Evolutionary conservation across 768 basidiomycete species (phyloP).

Genomic region (Hebeloma cylindrosporum): DNA sequence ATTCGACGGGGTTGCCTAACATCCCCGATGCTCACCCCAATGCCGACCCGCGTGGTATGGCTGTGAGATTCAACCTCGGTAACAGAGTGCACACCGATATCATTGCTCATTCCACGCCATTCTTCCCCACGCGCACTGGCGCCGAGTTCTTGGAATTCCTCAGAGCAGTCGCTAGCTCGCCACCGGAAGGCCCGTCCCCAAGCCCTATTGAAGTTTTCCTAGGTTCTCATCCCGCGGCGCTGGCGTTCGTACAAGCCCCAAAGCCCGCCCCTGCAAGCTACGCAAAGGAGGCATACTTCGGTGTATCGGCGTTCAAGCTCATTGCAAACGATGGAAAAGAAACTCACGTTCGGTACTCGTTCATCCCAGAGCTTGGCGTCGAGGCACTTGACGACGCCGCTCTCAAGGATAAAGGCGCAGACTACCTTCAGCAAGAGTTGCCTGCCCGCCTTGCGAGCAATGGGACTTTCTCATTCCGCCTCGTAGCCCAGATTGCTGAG

Average conservation of each 20-base stretch:
- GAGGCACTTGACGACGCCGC: slow-evolving; percentile 9
- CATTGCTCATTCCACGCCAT: slow-evolving; percentile 18
- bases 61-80: slow-evolving; percentile 17
- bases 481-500: slow-evolving; percentile 16
- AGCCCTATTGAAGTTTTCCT: slow-evolving; percentile 16
- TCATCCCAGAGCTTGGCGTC: slow-evolving; percentile 16
- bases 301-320: slow-evolving; percentile 18
- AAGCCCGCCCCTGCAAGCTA: slow-evolving; percentile 18
- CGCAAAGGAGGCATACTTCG: slow-evolving; percentile 17
- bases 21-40: slow-evolving; percentile 18
- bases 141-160: slow-evolving; percentile 18
- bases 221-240: slow-evolving; percentile 11
- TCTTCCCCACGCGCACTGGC: slow-evolving; percentile 18
- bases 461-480: slow-evolving; percentile 12
- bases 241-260: slow-evolving; percentile 17
- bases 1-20: slow-evolving; percentile 18
- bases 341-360: slow-evolving; percentile 14
- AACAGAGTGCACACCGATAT: slow-evolving; percentile 17
- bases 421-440: slow-evolving; percentile 17
- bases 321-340: slow-evolving; percentile 12
- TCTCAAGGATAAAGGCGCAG: slow-evolving; percentile 4
- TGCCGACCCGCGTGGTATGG: slow-evolving; percentile 18
- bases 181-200: slow-evolving; percentile 7
- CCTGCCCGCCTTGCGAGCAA: slow-evolving; percentile 4
- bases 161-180: slow-evolving; percentile 12